These are phyloP conservation scores for Heliosperma pusillum DNA, from an alignment of 148 eudicot species.

Conservation along the genomic window DNA sequence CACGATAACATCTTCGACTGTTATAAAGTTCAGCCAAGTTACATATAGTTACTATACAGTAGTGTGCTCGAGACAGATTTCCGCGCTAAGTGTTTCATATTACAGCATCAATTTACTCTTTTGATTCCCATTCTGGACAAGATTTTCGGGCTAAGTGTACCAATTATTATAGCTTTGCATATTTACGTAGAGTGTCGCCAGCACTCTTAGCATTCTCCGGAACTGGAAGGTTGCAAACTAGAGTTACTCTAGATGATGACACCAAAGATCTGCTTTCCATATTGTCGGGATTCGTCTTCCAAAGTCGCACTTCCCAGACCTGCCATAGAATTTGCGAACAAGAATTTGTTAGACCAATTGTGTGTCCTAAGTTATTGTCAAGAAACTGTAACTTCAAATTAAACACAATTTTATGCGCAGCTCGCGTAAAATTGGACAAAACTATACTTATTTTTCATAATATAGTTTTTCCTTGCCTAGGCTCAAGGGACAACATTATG, in stretches of 20 bases:
- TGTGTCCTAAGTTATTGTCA: not conserved
- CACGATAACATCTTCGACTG: not conserved
- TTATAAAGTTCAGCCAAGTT: too few species aligned
- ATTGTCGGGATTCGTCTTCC: slow-evolving; percentile 39
- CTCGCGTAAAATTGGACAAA: too few species aligned
- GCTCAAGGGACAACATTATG: too few species aligned
- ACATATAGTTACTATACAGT: not conserved
- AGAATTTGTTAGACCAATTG: not conserved
- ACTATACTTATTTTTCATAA: too few species aligned
- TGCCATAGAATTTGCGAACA: slow-evolving; percentile 10
- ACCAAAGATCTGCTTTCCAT: slow-evolving; percentile 34
- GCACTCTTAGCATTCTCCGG: slow-evolving; percentile 50
- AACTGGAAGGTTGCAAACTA: slow-evolving; percentile 60
- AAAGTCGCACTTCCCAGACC: slow-evolving; percentile 78
- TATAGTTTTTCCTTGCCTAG: too few species aligned
- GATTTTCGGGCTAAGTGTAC: not conserved
- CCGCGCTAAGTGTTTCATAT: too few species aligned
- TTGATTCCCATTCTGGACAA: not conserved
- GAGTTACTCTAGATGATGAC: slow-evolving; percentile 64
- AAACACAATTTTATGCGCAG: too few species aligned
- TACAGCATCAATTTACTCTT: not conserved
- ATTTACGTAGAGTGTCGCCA: slow-evolving; percentile 40
- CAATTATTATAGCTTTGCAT: slow-evolving; percentile 48
- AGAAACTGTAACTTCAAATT: not conserved
- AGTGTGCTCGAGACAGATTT: not conserved